A percentile compares a stretch with the other conserved stretches of the same genome.
Conservation (phyloP, 2,329 filamentous ascomycete genomes). For the Domatiomyces globalis region DNA sequence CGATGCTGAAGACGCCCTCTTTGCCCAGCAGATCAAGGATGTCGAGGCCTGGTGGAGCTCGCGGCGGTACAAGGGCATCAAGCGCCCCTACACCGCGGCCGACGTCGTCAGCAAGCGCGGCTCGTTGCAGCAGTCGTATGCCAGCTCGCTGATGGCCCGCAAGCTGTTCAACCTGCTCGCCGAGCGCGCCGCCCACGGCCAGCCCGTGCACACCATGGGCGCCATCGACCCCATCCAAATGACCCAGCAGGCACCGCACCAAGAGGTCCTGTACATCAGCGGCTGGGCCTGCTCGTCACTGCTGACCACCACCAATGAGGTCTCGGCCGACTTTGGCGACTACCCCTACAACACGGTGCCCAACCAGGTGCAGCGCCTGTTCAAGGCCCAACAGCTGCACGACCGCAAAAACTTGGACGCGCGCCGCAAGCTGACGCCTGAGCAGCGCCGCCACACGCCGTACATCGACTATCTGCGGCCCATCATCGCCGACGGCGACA, state of each 20-base stretch:
- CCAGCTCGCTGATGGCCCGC: conserved; percentile 84
- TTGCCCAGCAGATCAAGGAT: conserved; percentile 67
- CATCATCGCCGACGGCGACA: conserved; percentile 93
- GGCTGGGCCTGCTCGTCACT: conserved; percentile 96
- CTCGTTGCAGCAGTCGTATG: conserved; percentile 71
- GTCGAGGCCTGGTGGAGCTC: conserved; percentile 85
- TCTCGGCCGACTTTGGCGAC: conserved; percentile 93
- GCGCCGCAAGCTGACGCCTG: conserved; percentile 60
- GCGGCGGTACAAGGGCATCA: conserved; percentile 75
- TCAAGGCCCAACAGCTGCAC: conserved; percentile 94
- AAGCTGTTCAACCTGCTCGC: conserved; percentile 86
- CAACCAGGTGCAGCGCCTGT: conserved; percentile 89
- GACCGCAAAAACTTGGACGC: conserved; percentile 90
- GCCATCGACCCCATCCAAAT: conserved; percentile 98
- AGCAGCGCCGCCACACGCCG: conserved; percentile 59
- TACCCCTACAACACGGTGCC: conserved; percentile 99
- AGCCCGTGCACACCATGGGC: conserved; percentile 94
- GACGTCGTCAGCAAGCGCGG: conserved; percentile 91
- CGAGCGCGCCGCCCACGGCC: conserved; percentile 59
- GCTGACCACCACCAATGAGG: conserved; percentile 87
- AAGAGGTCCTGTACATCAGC: conserved; percentile 90
- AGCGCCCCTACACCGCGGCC: conserved; percentile 74
- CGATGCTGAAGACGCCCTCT: conserved; percentile 68
- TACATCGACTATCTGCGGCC: conserved; percentile 88
- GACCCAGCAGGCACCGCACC: conserved; percentile 93